These are phyloP conservation scores for Pholiota adiposa DNA, from an alignment of 1,284 basidiomycete species.

Conservation along the genomic window DNA sequence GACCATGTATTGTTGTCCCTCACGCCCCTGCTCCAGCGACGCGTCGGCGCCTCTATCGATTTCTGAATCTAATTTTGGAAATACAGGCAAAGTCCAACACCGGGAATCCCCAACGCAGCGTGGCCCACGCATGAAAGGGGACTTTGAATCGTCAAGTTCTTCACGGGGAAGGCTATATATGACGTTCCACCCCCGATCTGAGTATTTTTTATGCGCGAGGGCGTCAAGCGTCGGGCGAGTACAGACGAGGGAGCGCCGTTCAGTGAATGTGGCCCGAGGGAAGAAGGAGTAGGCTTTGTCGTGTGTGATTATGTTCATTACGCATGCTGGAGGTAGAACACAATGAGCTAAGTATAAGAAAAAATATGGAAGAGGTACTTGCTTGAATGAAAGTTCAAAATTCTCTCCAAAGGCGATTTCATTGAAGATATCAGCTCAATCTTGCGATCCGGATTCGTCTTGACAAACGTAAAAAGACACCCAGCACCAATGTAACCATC, in stretches of 20 bases:
- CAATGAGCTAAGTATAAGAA: background rate
- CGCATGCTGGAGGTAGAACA: slow-evolving; percentile 32
- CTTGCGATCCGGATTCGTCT: slow-evolving; percentile 11
- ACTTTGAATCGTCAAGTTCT: slow-evolving; percentile 9
- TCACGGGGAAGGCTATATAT: background rate
- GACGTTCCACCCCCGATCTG: slow-evolving; percentile 23
- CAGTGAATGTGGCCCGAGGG: slow-evolving; percentile 26
- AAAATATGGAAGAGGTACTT: background rate
- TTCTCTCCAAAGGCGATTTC: slow-evolving; percentile 19
- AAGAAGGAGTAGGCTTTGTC: slow-evolving; percentile 29
- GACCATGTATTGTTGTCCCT: background rate
- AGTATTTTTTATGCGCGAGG: slow-evolving; percentile 22
- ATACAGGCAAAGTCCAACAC: slow-evolving; percentile 24
- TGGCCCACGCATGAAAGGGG: slow-evolving; percentile 12
- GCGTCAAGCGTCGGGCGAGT: slow-evolving; percentile 14
- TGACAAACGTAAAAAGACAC: slow-evolving; percentile 20
- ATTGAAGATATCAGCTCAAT: slow-evolving; percentile 24
- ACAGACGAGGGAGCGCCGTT: slow-evolving; percentile 19
- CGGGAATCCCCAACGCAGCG: slow-evolving; percentile 23
- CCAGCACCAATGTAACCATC: slow-evolving; percentile 20
- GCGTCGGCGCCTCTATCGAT: too few relatives aligned
- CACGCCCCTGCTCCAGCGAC: too few relatives aligned
- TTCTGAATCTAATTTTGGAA: background rate
- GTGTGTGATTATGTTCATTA: slow-evolving; percentile 43
- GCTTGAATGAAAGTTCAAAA: slow-evolving; percentile 27